phyloP scores from a whole-genome alignment of 139 green algal genomes.

The Nannochloris sp. region DNA sequence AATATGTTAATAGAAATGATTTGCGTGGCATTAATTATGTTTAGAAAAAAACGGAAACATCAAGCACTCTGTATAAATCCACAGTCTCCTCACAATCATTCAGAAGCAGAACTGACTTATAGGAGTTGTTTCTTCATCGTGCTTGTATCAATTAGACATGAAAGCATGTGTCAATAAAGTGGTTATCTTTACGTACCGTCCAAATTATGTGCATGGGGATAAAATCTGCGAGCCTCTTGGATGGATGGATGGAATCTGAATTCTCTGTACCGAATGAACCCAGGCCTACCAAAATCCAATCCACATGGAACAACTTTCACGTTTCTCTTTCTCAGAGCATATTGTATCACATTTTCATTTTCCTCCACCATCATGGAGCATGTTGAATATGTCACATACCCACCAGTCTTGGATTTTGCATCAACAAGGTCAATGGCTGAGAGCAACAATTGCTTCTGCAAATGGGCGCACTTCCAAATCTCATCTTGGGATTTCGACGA shows the following conservation, averaged over 20 bases:
- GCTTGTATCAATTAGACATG: background rate
- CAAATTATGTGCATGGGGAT: constrained; percentile 97
- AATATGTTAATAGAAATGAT: background rate
- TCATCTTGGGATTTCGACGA: constrained; percentile 72
- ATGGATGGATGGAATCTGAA: constrained; percentile 91
- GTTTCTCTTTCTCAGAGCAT: constrained; percentile 89
- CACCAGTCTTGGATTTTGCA: constrained; percentile 65
- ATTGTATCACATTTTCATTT: constrained; percentile 96
- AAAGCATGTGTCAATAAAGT: background rate
- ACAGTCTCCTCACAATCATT: constrained; percentile 15
- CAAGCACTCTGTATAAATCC: constrained; percentile 4
- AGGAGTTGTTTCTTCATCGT: constrained; percentile 20
- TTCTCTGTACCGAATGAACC: constrained; percentile 77
- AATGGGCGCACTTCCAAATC: constrained; percentile 82
- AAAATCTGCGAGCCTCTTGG: constrained; percentile 79
- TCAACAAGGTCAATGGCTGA: constrained; percentile 95
- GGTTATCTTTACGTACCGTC: constrained; percentile 58
- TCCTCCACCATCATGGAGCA: constrained; percentile 98
- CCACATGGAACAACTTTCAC: constrained; percentile 90
- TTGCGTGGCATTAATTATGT: background rate
- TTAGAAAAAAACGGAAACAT: background rate
- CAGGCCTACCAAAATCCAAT: constrained; percentile 87
- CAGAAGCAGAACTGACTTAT: constrained; percentile 39
- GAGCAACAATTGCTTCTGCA: constrained; percentile 97
- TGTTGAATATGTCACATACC: constrained; percentile 93